Base-by-base conservation (phyloP, 2,329 filamentous ascomycete species). In the Talaromyces sp. region DNA sequence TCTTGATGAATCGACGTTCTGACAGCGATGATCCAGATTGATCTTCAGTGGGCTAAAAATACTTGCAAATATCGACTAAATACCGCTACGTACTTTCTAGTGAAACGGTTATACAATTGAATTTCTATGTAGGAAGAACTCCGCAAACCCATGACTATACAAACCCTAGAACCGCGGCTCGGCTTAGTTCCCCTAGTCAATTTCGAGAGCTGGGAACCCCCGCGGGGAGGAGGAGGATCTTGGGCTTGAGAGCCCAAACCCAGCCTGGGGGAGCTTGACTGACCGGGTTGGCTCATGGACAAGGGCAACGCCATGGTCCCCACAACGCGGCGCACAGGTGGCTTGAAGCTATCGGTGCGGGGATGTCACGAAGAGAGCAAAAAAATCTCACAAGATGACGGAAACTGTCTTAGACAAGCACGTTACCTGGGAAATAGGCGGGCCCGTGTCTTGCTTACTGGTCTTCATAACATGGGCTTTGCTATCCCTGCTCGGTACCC, bases 1-100 rank as follows among this genome's bases (percentile, higher is more conserved):
- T 47, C 27, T 18, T 5, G 30, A 42, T 27, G 30, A 58, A 58
- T 27, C 28, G 44, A 36, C 30, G 10, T 50, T 61, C 36, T 61
- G 55, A 58, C 65, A 56, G 64, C 60, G 28, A 63, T 65, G 33
- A 66, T 66, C 31, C 42, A 40, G 65, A 68, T 67, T 65, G 33
- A 57, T 67, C 53, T 65, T 55, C 7, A 61, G 10, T 47, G n/a
- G 44, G 14, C 18, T 47, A 47, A 27, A 44, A 47, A 27, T 47
- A 9, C 42, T 27, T 23, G 4, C 10, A 44, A 18, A 44, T 18
- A 18, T 2, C 12, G n/a, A 7, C 16, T 44, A 7, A 6, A 7
- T 7, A 44, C 33, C 1, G 33, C 33, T 12, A 36, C 16, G 16
- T 44, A 47, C 18, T 10, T 47, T 27, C 23, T 47, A 27, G 18